Conservation (phyloP, 164 flowering plant species). For the Houttuynia cordata region DNA sequence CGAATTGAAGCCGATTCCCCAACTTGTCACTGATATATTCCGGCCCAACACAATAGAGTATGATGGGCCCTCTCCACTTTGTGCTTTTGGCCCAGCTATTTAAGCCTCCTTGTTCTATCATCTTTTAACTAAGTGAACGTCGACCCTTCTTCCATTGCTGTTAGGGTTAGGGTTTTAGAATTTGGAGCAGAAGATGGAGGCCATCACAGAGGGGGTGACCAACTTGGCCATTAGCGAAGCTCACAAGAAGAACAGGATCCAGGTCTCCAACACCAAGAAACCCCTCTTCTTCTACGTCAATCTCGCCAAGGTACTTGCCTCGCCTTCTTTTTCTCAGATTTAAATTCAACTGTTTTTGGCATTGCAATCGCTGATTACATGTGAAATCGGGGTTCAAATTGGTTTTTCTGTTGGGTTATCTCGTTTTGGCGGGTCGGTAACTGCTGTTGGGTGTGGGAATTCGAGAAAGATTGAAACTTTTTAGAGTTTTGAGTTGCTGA, state of each 20-base stretch:
- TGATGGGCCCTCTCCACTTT: no score
- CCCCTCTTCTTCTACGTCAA: constrained; percentile 18
- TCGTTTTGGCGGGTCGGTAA: no score
- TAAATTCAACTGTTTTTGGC: neutral
- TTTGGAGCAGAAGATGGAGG: constrained; percentile 29
- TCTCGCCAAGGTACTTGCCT: constrained; percentile 12
- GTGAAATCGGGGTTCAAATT: neutral
- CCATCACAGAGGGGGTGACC: constrained; percentile 44
- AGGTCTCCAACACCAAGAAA: constrained; percentile 52
- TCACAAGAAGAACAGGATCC: constrained; percentile 51
- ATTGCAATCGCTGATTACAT: neutral
- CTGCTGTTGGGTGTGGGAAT: no score
- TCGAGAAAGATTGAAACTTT: no score
- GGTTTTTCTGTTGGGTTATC: no score
- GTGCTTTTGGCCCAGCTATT: no score
- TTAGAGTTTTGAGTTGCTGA: no score
- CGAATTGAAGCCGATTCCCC: no score
- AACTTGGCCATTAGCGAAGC: constrained; percentile 31
- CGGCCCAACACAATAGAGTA: no score
- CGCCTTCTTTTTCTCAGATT: neutral
- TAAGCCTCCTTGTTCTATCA: neutral
- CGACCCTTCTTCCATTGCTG: neutral
- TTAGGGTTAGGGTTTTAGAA: constrained; percentile 2
- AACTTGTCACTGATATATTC: no score
- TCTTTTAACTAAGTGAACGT: no score